A percentile compares a stretch with the other conserved stretches of the same genome.
Conservation (phyloP, 352 stramenopile genomes). For the Globisporangium radiosum region DNA sequence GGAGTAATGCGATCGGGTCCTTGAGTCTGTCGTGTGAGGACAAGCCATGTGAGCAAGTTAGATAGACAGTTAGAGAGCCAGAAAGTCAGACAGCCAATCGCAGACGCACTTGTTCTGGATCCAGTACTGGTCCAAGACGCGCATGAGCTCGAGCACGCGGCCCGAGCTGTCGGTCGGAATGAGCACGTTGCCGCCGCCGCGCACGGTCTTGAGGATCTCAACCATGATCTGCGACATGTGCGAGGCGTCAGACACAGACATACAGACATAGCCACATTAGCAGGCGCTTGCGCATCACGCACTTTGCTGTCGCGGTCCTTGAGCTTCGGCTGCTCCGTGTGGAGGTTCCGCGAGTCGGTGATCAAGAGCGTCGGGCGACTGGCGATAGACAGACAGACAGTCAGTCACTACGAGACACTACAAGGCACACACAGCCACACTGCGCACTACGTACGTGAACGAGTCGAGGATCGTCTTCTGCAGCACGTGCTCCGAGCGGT, state of each 20-base stretch:
- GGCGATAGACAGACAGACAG: background rate
- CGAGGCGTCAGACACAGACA: background rate
- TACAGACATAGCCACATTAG: background rate
- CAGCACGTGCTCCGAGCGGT: slow-evolving; percentile 92
- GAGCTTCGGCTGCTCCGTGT: slow-evolving; percentile 81
- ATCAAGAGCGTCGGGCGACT: slow-evolving; percentile 83
- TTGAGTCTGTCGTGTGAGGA: slow-evolving; percentile 34
- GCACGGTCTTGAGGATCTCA: slow-evolving; percentile 89
- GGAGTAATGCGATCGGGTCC: slow-evolving; percentile 80
- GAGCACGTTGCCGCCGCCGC: slow-evolving; percentile 92
- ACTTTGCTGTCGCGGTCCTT: slow-evolving; percentile 86
- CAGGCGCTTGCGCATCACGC: background rate
- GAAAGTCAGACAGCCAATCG: background rate
- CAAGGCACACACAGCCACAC: background rate
- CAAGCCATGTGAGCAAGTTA: background rate
- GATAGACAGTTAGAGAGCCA: background rate
- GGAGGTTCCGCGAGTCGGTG: slow-evolving; percentile 86
- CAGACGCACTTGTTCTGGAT: slow-evolving; percentile 89
- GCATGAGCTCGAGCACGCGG: slow-evolving; percentile 93
- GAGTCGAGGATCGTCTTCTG: slow-evolving; percentile 92
- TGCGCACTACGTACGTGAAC: slow-evolving; percentile 58
- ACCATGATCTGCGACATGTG: slow-evolving; percentile 80
- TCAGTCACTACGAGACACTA: background rate
- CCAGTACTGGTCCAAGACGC: slow-evolving; percentile 95
- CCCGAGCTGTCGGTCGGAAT: slow-evolving; percentile 93